phyloP scores from a whole-genome alignment of 2,329 filamentous ascomycete species.

The Aspergillus pseudoviridinutans region DNA sequence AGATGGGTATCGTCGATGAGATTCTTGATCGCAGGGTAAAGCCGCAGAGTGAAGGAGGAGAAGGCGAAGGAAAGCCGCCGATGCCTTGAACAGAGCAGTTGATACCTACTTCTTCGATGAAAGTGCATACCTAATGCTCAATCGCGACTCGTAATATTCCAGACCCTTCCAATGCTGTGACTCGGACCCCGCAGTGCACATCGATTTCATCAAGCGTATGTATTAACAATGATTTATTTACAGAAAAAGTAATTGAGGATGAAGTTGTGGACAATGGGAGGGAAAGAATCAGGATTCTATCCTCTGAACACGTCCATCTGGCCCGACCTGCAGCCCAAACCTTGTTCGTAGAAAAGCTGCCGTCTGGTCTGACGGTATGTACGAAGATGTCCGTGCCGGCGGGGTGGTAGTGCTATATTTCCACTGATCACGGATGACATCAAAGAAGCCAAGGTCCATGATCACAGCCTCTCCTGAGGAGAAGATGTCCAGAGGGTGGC shows the following conservation, averaged over 20 bases:
- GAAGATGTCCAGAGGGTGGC: conserved; percentile 38
- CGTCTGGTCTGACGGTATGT: conserved; percentile 31
- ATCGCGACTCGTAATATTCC: no score
- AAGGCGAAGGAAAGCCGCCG: conserved; percentile 21
- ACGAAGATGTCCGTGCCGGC: conserved; percentile 19
- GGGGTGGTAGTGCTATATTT: conserved; percentile 21
- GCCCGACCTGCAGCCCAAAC: conserved; percentile 36
- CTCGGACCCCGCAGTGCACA: no score
- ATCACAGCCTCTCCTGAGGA: conserved; percentile 35
- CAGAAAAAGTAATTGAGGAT: neutral
- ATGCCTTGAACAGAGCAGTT: conserved; percentile 4
- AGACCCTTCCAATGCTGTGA: no score
- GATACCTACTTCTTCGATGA: no score
- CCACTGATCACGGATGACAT: conserved; percentile 40
- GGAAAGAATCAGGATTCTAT: conserved; percentile 18
- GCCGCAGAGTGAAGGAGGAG: conserved; percentile 20
- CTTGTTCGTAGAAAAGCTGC: conserved; percentile 34
- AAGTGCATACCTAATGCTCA: no score
- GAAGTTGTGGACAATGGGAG: neutral
- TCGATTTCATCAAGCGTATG: no score
- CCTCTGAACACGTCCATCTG: conserved; percentile 32
- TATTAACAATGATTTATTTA: conserved; percentile 7
- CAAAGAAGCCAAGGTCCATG: conserved; percentile 34
- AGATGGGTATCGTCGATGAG: conserved; percentile 88
- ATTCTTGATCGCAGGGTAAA: conserved; percentile 58